phyloP scores from a whole-genome alignment of 192 early-diverging fungal genomes.

The Coemansia sp. region DNA sequence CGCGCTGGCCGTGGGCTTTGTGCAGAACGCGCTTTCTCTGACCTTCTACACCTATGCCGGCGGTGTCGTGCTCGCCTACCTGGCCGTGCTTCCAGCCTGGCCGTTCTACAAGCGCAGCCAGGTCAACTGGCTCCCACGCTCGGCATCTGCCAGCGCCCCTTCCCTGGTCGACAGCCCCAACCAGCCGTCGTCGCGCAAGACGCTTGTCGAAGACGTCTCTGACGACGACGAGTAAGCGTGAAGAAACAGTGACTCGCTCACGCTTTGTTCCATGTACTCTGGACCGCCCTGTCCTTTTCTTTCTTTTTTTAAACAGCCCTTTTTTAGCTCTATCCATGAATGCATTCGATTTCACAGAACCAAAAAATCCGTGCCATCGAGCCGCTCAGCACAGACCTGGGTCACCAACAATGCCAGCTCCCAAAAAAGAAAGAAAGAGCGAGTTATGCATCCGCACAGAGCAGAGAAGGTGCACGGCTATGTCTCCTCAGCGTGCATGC shows the following conservation, averaged over 20 bases:
- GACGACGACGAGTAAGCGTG: constrained; percentile 25
- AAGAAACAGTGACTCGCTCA: no score
- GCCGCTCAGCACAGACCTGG: background rate
- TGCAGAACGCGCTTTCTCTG: constrained; percentile 24
- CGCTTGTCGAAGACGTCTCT: constrained; percentile 48
- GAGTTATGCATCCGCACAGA: background rate
- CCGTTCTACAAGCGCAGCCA: constrained; percentile 33
- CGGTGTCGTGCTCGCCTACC: constrained; percentile 31
- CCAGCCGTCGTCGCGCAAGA: constrained; percentile 18
- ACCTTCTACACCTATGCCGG: constrained; percentile 36
- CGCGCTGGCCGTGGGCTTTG: constrained; percentile 27
- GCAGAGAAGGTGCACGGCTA: background rate
- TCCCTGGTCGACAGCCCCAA: constrained; percentile 17
- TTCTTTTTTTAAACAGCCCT: background rate
- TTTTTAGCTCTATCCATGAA: background rate
- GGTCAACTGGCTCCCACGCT: constrained; percentile 37
- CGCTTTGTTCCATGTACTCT: no score
- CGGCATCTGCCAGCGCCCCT: background rate
- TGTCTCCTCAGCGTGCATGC: constrained; percentile 1
- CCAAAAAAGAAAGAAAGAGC: background rate
- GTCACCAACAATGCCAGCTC: background rate
- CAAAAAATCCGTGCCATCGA: background rate
- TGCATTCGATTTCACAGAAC: background rate
- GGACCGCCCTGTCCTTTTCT: background rate
- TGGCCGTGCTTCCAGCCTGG: constrained; percentile 49